A percentile compares a stretch with the other conserved stretches of the same genome.
phyloP scores from a whole-genome alignment of 2,329 filamentous ascomycete genomes.

The Blastomyces percursus region DNA sequence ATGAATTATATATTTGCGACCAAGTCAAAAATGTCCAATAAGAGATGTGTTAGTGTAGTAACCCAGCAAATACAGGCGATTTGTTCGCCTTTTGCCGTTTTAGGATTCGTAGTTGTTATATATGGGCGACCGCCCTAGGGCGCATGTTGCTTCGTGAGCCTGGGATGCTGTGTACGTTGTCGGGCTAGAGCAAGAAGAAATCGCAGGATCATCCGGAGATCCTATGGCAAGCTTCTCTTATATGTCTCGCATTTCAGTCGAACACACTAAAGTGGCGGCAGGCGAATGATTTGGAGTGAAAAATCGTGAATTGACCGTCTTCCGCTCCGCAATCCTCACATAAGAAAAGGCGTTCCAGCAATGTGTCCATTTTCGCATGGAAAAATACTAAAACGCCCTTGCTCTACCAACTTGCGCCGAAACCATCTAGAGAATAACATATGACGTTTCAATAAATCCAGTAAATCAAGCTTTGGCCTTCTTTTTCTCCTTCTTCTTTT shows the following conservation, averaged over 20 bases:
- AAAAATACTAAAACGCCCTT: not conserved
- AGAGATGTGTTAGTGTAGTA: not conserved
- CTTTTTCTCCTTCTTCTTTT: slow-evolving; percentile 43
- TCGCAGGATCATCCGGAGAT: not conserved
- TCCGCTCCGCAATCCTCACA: too few relatives aligned
- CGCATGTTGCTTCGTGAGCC: not conserved
- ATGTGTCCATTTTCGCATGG: not conserved
- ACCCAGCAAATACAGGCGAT: not conserved
- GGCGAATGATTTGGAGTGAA: not conserved
- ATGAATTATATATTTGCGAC: not conserved
- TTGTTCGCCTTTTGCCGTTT: not conserved
- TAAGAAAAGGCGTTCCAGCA: not conserved
- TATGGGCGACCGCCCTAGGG: not conserved
- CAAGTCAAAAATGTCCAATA: not conserved
- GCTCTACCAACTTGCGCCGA: not conserved
- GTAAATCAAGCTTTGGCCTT: slow-evolving; percentile 32
- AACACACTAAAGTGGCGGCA: not conserved
- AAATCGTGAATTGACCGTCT: too few relatives aligned
- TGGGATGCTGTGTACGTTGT: not conserved
- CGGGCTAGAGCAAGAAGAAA: too few relatives aligned
- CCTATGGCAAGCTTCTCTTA: not conserved
- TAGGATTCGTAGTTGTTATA: not conserved
- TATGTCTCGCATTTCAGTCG: not conserved
- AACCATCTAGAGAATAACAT: not conserved
- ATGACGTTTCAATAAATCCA: not conserved